phyloP scores from a whole-genome alignment of 1,284 basidiomycete genomes.

The Xerocomus nothofagi region DNA sequence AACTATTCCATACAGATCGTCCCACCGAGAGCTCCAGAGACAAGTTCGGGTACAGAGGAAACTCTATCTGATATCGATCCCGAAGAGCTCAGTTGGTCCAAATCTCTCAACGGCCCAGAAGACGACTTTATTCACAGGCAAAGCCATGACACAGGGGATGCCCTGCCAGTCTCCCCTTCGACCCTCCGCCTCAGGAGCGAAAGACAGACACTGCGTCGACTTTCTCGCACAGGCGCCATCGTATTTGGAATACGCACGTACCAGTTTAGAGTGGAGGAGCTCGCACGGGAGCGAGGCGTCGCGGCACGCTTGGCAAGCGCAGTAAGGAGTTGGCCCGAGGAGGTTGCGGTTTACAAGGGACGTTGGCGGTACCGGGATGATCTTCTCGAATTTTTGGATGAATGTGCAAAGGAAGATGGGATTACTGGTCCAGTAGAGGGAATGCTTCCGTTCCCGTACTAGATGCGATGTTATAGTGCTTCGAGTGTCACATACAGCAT shows the following conservation, averaged over 20 bases:
- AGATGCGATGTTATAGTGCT: not conserved
- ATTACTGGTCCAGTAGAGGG: slow-evolving; percentile 12
- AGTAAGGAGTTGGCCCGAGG: slow-evolving; percentile 68
- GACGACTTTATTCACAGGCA: slow-evolving; percentile 46
- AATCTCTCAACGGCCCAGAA: slow-evolving; percentile 64
- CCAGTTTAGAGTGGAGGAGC: slow-evolving; percentile 55
- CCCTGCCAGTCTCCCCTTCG: slow-evolving; percentile 38
- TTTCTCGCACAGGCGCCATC: slow-evolving; percentile 66
- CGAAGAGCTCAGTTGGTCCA: slow-evolving; percentile 69
- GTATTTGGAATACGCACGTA: slow-evolving; percentile 81
- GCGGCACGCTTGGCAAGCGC: slow-evolving; percentile 68
- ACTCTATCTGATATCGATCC: slow-evolving; percentile 45
- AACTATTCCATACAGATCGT: slow-evolving; percentile 71
- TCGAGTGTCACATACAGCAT: not conserved
- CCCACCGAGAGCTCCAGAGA: slow-evolving; percentile 25
- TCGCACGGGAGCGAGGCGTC: slow-evolving; percentile 63
- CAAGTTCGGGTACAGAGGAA: slow-evolving; percentile 31
- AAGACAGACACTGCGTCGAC: slow-evolving; percentile 69
- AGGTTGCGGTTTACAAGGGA: slow-evolving; percentile 64
- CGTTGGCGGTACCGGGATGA: slow-evolving; percentile 46
- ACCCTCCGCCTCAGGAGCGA: slow-evolving; percentile 66
- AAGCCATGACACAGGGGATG: slow-evolving; percentile 26
- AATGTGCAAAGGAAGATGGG: slow-evolving; percentile 39
- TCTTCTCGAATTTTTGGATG: slow-evolving; percentile 51
- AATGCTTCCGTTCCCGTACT: slow-evolving; percentile 24